phyloP scores from a whole-genome alignment of 78 protist genomes.

The Pigoraptor vietnamica region DNA sequence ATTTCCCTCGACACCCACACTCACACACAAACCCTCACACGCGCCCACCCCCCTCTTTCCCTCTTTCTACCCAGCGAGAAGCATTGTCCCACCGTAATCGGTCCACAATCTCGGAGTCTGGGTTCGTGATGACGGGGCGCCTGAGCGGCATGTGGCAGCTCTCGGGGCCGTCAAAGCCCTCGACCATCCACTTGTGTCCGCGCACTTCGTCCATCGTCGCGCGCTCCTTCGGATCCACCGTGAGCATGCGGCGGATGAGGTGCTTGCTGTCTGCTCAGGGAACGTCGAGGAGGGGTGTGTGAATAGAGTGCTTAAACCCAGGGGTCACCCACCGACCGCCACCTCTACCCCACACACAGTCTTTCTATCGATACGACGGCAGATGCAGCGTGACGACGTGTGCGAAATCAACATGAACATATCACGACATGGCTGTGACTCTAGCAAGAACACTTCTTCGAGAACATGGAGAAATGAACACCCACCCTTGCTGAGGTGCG shows the following conservation, averaged over 20 bases:
- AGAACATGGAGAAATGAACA: neutral
- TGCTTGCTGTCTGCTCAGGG: neutral
- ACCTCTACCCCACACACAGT: too few species aligned
- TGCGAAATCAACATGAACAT: neutral
- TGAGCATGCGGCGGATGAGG: neutral
- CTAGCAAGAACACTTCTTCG: neutral
- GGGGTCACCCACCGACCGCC: too few species aligned
- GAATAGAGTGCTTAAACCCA: too few species aligned
- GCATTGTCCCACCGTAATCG: neutral
- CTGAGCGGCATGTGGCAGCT: neutral
- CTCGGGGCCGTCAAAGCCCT: neutral
- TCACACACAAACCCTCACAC: too few species aligned
- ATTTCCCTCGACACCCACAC: too few species aligned
- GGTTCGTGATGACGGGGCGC: neutral
- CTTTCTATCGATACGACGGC: too few species aligned
- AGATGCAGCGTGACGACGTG: too few species aligned
- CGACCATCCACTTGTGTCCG: neutral
- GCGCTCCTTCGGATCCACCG: neutral
- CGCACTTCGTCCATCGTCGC: neutral
- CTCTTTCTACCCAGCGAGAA: too few species aligned
- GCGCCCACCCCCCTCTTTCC: too few species aligned
- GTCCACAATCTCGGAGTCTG: neutral
- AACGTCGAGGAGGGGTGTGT: too few species aligned
- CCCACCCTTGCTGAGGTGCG: constrained; percentile 18
- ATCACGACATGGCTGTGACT: neutral